These are phyloP conservation scores for Podaxis sp. DNA, from an alignment of 768 basidiomycete genomes.

Conservation along the genomic window DNA sequence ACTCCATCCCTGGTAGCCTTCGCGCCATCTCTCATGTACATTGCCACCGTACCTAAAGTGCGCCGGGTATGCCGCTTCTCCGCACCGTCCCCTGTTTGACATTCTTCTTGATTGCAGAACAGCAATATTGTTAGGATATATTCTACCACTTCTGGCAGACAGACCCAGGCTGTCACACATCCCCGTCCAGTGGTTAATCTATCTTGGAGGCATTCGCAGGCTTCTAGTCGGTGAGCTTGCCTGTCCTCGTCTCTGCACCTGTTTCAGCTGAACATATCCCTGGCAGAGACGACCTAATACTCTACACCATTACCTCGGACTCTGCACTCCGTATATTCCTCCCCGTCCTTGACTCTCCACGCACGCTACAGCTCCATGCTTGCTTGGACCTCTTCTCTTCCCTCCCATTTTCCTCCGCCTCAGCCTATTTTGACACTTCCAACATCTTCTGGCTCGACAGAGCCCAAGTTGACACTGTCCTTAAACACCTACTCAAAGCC, in stretches of 20 bases:
- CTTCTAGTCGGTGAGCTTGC: constrained; percentile 50
- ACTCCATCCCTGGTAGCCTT: constrained; percentile 41
- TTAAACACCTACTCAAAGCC: constrained; percentile 37
- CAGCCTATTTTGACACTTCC: constrained; percentile 35
- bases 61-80: constrained; percentile 15
- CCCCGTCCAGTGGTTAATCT: constrained; percentile 69
- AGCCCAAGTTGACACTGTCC: constrained; percentile 45
- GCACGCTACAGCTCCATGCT: constrained; percentile 79
- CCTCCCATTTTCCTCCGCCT: constrained; percentile 34
- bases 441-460: constrained; percentile 69
- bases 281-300: constrained; percentile 64
- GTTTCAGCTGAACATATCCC: neutral
- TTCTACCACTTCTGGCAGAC: constrained; percentile 67
- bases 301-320: constrained; percentile 84
- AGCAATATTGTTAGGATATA: constrained; percentile 60
- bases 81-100: neutral
- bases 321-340: constrained; percentile 80
- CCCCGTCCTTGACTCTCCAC: constrained; percentile 83
- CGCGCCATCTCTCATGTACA: constrained; percentile 74
- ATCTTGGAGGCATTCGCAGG: constrained; percentile 68
- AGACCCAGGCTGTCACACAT: constrained; percentile 66
- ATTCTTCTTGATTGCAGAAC: constrained; percentile 30
- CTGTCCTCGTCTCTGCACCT: neutral
- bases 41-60: constrained; percentile 62
- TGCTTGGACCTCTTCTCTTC: constrained; percentile 71